phyloP scores from a whole-genome alignment of 2,329 filamentous ascomycete species.

The Coccinonectria pachysandricola region DNA sequence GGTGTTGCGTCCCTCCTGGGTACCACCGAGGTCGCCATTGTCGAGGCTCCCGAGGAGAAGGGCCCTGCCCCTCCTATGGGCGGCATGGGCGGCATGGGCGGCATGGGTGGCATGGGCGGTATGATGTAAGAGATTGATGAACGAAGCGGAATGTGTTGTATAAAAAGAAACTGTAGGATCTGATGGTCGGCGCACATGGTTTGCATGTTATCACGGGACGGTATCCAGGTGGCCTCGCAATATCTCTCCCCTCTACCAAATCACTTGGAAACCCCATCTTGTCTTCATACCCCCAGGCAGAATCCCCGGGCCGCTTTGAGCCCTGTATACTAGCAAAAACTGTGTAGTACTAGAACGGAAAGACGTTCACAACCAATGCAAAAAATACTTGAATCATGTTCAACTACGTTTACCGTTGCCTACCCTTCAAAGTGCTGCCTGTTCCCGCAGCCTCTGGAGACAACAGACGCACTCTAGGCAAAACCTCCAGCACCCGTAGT shows the following conservation, averaged over 20 bases:
- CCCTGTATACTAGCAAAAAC: slow-evolving; percentile 26
- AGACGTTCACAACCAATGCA: no score
- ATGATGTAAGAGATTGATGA: slow-evolving; percentile 43
- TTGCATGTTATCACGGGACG: slow-evolving; percentile 35
- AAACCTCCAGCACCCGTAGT: no score
- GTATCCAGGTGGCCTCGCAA: slow-evolving; percentile 21
- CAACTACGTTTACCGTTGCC: no score
- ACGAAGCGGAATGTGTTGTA: slow-evolving; percentile 21
- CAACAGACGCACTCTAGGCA: no score
- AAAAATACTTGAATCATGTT: no score
- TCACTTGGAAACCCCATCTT: no score
- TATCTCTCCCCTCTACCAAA: slow-evolving; percentile 28
- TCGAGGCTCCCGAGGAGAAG: slow-evolving; percentile 94
- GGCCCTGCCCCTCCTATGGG: slow-evolving; percentile 50
- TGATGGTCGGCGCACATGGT: slow-evolving; percentile 35
- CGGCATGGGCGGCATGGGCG: slow-evolving; percentile 56
- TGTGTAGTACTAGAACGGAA: slow-evolving; percentile 20
- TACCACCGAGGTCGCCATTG: slow-evolving; percentile 96
- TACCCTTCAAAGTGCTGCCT: no score
- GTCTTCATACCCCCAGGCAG: slow-evolving; percentile 21
- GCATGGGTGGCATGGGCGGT: slow-evolving; percentile 44
- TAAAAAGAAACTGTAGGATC: slow-evolving; percentile 17
- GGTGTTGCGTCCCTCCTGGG: slow-evolving; percentile 95
- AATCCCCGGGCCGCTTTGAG: slow-evolving; percentile 19
- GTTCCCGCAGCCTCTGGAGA: no score